These are phyloP conservation scores for Leccinum variicolor DNA, from an alignment of 768 basidiomycete species.

Conservation along the genomic window DNA sequence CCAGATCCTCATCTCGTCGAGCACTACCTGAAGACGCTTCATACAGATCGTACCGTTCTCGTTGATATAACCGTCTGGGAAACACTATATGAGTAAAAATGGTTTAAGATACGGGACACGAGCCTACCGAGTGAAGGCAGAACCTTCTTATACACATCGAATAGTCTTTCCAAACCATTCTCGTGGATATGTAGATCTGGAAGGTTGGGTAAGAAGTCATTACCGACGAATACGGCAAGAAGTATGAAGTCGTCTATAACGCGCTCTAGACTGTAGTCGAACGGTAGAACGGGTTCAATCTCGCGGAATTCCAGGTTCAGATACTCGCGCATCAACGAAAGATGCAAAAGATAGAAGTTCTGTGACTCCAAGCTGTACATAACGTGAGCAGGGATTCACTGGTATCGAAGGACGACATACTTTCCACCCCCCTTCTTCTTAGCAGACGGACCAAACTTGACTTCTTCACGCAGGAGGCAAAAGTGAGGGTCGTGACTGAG, in stretches of 20 bases:
- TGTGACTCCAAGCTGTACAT: conserved; percentile 61
- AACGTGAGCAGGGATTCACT: conserved; percentile 6
- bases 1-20: conserved; percentile 86
- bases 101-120: not conserved
- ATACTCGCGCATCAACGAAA: conserved; percentile 95
- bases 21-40: conserved; percentile 75
- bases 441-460: conserved; percentile 87
- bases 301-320: conserved; percentile 91
- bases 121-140: conserved; percentile 67
- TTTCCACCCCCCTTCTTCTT: conserved; percentile 65
- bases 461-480: conserved; percentile 95
- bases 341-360: conserved; percentile 93
- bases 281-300: conserved; percentile 63
- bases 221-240: conserved; percentile 95
- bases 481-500: conserved; percentile 99
- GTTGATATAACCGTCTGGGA: conserved; percentile 86
- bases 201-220: conserved; percentile 95
- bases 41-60: conserved; percentile 82
- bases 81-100: not conserved
- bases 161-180: conserved; percentile 89
- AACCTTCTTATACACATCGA: conserved; percentile 93
- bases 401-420: conserved; percentile 29
- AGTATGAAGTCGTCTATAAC: conserved; percentile 98
- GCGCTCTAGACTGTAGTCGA: conserved; percentile 86
- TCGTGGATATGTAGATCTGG: conserved; percentile 98